phyloP scores from a whole-genome alignment of 2,329 filamentous ascomycete species.

The Colletotrichum australisinense region DNA sequence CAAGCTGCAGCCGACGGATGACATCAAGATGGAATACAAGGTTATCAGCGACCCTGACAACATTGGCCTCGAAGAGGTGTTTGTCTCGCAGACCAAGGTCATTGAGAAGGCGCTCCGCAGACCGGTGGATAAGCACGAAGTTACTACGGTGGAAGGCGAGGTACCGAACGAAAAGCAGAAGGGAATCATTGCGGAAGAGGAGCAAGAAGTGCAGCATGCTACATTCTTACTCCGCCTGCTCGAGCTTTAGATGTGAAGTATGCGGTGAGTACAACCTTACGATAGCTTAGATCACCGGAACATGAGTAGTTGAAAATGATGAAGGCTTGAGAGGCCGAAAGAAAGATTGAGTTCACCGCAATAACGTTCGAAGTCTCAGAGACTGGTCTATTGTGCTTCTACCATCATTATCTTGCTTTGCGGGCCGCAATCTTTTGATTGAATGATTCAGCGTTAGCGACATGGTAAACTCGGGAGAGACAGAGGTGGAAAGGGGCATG shows the following conservation, averaged over 20 bases:
- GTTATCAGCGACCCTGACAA: constrained; percentile 83
- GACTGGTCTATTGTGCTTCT: background rate
- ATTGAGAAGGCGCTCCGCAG: constrained; percentile 72
- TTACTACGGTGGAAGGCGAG: constrained; percentile 40
- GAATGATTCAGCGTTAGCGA: background rate
- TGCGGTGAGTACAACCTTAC: background rate
- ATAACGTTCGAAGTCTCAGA: background rate
- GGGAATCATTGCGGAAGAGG: constrained; percentile 79
- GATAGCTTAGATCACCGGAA: background rate
- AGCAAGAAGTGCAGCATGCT: constrained; percentile 87
- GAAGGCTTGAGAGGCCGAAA: background rate
- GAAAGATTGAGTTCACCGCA: background rate
- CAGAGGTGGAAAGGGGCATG: background rate
- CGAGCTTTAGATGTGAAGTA: constrained; percentile 64
- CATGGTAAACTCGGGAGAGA: background rate
- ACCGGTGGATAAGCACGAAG: constrained; percentile 68
- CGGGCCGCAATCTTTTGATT: constrained; percentile 30
- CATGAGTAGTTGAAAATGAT: background rate
- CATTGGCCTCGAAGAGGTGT: constrained; percentile 74
- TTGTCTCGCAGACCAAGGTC: constrained; percentile 63
- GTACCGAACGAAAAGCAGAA: constrained; percentile 25
- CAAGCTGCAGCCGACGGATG: constrained; percentile 89
- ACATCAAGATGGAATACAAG: constrained; percentile 93
- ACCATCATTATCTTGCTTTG: constrained; percentile 7
- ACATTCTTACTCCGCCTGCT: constrained; percentile 82